Conservation (phyloP, 495 filamentous ascomycete genomes). For the Penicillium salamii region DNA sequence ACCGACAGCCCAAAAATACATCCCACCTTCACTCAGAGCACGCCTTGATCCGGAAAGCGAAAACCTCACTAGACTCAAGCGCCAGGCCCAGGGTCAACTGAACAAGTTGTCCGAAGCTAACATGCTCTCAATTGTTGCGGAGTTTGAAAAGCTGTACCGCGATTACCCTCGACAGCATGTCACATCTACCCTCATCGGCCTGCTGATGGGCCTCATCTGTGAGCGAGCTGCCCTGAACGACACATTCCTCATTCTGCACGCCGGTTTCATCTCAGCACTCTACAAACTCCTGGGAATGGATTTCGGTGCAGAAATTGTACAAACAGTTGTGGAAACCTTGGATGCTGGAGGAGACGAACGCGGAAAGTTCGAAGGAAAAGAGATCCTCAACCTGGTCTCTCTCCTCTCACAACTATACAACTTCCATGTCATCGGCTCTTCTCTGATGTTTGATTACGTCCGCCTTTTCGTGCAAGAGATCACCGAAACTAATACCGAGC, state of each 20-base stretch:
- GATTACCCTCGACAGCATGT: constrained; percentile 79
- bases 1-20: constrained; percentile 59
- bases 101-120: constrained; percentile 93
- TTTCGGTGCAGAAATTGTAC: constrained; percentile 80
- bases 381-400: constrained; percentile 74
- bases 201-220: constrained; percentile 71
- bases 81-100: constrained; percentile 81
- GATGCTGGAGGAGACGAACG: constrained; percentile 37
- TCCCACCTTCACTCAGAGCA: constrained; percentile 81
- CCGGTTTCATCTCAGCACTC: constrained; percentile 83
- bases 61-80: constrained; percentile 62
- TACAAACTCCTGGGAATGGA: constrained; percentile 85
- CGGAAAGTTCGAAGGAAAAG: constrained; percentile 56
- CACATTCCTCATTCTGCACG: constrained; percentile 85
- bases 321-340: constrained; percentile 72
- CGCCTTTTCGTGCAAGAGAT: constrained; percentile 70
- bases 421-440: constrained; percentile 80
- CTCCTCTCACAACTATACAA: constrained; percentile 87
- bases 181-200: constrained; percentile 68
- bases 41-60: constrained; percentile 61
- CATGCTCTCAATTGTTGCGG: constrained; percentile 71
- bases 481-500: constrained; percentile 86
- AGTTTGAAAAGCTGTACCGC: constrained; percentile 79
- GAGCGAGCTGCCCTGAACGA: constrained; percentile 76
- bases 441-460: constrained; percentile 86